Evolutionary conservation across 345 rosid species (phyloP).

Genomic region (Eucalyptus curtisii): DNA sequence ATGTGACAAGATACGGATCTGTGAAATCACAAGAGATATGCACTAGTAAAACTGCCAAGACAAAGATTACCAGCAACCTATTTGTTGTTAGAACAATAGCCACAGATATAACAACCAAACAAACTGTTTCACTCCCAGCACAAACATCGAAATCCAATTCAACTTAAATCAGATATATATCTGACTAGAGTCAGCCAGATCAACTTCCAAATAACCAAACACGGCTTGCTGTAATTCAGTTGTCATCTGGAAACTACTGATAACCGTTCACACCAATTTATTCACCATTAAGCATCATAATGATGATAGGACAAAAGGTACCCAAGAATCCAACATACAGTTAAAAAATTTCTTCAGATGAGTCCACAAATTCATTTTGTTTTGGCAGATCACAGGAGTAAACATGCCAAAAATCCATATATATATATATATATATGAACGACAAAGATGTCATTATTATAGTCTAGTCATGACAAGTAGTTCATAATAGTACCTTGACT

Average conservation of each 20-base stretch:
- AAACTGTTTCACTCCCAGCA: not conserved
- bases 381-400: not conserved
- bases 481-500: conserved; percentile 58
- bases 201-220: not conserved
- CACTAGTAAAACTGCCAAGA: not conserved
- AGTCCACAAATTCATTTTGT: not conserved
- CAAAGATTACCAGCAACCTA: not conserved
- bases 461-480: not conserved
- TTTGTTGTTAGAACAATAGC: not conserved
- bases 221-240: not conserved
- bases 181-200: not conserved
- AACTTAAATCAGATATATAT: not conserved
- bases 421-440: not conserved
- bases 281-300: not conserved
- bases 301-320: not conserved
- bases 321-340: not conserved
- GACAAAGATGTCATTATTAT: not conserved
- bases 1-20: not conserved
- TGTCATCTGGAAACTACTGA: not conserved
- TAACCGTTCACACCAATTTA: not conserved
- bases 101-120: not conserved
- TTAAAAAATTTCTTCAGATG: not conserved
- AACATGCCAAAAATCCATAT: not conserved
- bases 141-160: not conserved
- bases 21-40: not conserved